Base-by-base conservation (phyloP, 148 eudicot species). In the Fagopyrum homotropicum region DNA sequence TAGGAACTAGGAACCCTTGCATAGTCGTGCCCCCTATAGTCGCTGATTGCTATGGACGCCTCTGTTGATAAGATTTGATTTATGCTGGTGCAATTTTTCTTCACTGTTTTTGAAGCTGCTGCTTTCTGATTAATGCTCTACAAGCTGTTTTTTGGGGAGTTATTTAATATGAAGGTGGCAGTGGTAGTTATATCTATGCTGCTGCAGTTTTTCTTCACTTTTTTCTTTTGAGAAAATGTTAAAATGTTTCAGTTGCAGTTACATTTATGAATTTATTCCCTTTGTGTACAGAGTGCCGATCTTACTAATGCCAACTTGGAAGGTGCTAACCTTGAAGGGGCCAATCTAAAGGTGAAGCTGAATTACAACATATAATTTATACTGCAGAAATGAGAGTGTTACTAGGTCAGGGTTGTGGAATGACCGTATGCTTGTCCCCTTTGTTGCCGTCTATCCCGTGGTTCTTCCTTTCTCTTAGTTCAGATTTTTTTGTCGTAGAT, bases 291-390 rank as follows among this genome's bases (percentile, higher is more conserved):
- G 98, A 82, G 78, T 66, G 97, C 98, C 64, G 98, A 93, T 85
- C 95, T 93, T 77, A 93, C 95, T 49, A 87, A 93, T 82, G 92
- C 97, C 78, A 93, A 93, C 85, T 79, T 93, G 82, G 97, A 93
- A 79, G 97, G 97, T 78, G 98, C 95, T 73, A 91, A 91, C 83
- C 82, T 93, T 35, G 98, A 91, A 87, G 98, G 97, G 55, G 98
- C 98, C 77, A 93, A 93, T 82, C 79, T 93, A 76, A 93, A 93
- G 98, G 98, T 93, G 81, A 79, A 72, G 17, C 52, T 59, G 30
- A 61, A 26, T 29, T 61, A 35, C n/a, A 35, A 35, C n/a, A 2
- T 64, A 30, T 12, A 45, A 9, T 30, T 35, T 30, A 3, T 10
- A 64, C 6, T 35, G 69, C 45, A 30, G 9, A 59, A 64, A 30